phyloP scores from a whole-genome alignment of 2,329 filamentous ascomycete genomes.

The Fusarium circinatum region DNA sequence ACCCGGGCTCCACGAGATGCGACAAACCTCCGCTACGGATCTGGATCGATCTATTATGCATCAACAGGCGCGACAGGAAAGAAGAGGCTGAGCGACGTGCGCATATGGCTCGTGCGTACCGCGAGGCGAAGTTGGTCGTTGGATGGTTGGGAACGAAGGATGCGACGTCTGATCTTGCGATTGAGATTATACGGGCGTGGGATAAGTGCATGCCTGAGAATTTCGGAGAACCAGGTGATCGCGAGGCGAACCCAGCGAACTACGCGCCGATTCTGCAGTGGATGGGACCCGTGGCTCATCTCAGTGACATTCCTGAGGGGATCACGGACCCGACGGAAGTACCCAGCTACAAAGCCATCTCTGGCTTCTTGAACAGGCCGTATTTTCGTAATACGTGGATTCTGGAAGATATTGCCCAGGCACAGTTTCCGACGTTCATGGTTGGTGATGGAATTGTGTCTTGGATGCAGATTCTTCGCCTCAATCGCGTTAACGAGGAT shows the following conservation, averaged over 20 bases:
- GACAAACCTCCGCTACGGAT: conserved; percentile 31
- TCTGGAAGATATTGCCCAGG: conserved; percentile 38
- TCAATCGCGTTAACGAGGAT: conserved; percentile 41
- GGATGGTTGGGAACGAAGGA: conserved; percentile 37
- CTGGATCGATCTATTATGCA: conserved; percentile 39
- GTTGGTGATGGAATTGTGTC: conserved; percentile 38
- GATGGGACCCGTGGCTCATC: conserved; percentile 39
- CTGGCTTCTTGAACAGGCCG: conserved; percentile 32
- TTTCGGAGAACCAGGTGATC: conserved; percentile 38
- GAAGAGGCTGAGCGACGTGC: conserved; percentile 33
- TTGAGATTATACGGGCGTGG: conserved; percentile 38
- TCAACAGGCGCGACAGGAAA: conserved; percentile 27
- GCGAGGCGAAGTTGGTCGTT: conserved; percentile 35
- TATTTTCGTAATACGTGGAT: conserved; percentile 41
- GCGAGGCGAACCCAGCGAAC: conserved; percentile 32
- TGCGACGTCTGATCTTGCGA: conserved; percentile 34
- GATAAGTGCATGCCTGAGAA: conserved; percentile 36
- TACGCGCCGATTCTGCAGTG: conserved; percentile 37
- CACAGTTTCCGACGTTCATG: conserved; percentile 36
- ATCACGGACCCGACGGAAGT: conserved; percentile 36
- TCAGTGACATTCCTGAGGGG: conserved; percentile 38
- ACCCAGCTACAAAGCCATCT: conserved; percentile 39
- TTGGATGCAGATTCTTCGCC: conserved; percentile 39
- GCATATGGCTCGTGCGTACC: conserved; percentile 35
- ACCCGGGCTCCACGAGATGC: not conserved